Percentiles rank a stretch among this genome's conserved stretches.
phyloP scores from a whole-genome alignment of 2,329 filamentous ascomycete species.

The Leptographium radiaticola region DNA sequence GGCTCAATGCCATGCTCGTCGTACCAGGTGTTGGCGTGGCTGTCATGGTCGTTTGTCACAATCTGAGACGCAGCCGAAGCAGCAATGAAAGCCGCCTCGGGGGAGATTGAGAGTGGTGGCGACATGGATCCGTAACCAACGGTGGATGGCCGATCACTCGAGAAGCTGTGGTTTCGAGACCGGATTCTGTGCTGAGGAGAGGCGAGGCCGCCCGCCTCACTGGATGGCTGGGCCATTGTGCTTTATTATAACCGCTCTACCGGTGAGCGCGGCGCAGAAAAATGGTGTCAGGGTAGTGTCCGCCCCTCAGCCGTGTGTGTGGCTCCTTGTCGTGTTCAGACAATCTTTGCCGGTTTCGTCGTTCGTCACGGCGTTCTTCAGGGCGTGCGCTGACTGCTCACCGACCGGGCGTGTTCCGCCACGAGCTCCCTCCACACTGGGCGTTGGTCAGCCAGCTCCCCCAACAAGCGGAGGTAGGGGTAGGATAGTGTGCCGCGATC shows the following conservation, averaged over 20 bases:
- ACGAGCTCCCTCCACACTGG: background rate
- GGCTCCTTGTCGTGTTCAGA: background rate
- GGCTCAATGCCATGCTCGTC: slow-evolving; percentile 55
- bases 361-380: background rate
- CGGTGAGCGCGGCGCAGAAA: background rate
- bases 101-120: slow-evolving; percentile 56
- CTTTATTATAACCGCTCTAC: slow-evolving; percentile 1
- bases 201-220: slow-evolving; percentile 11
- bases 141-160: slow-evolving; percentile 56
- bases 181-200: slow-evolving; percentile 16
- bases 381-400: background rate
- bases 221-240: slow-evolving; percentile 9
- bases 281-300: background rate
- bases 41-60: slow-evolving; percentile 77
- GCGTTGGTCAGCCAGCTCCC: background rate
- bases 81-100: slow-evolving; percentile 78
- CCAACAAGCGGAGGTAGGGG: background rate
- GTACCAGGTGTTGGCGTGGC: slow-evolving; percentile 55
- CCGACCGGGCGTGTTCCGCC: background rate
- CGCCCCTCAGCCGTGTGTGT: background rate
- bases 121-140: slow-evolving; percentile 46
- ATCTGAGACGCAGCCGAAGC: slow-evolving; percentile 80
- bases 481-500: background rate
- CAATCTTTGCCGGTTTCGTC: background rate
- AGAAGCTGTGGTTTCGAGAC: slow-evolving; percentile 50